phyloP scores from a whole-genome alignment of 1,284 basidiomycete species.

The Microbotryomycetes sp. region DNA sequence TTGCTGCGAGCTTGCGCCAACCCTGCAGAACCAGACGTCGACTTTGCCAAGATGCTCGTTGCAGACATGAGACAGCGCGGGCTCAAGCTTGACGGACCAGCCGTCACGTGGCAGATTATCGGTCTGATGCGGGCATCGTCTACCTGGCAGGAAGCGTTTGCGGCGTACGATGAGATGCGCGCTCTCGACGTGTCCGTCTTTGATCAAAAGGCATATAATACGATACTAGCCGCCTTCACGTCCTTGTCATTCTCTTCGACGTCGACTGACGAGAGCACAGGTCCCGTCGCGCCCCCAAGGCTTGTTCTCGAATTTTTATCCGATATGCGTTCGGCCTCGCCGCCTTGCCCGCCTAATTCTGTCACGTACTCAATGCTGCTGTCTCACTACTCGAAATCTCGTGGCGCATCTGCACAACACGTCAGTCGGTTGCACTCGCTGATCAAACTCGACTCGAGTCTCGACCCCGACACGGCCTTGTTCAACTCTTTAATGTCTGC shows the following conservation, averaged over 20 bases:
- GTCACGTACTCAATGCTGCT: conserved; percentile 68
- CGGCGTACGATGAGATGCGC: conserved; percentile 25
- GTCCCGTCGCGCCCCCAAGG: conserved; percentile 50
- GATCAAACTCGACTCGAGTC: conserved; percentile 64
- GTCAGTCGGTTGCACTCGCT: conserved; percentile 68
- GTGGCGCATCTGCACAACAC: conserved; percentile 8
- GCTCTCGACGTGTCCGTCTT: conserved; percentile 22
- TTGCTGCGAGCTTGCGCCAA: conserved; percentile 23
- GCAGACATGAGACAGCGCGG: conserved; percentile 21
- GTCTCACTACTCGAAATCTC: conserved; percentile 42
- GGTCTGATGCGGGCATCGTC: conserved; percentile 21
- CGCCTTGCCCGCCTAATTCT: conserved; percentile 48
- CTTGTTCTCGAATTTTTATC: conserved; percentile 69
- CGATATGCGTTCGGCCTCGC: conserved; percentile 68
- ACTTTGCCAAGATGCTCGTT: conserved; percentile 15
- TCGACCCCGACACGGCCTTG: conserved; percentile 66
- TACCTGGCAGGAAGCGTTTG: conserved; percentile 26
- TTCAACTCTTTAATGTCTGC: conserved; percentile 86
- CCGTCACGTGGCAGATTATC: conserved; percentile 9
- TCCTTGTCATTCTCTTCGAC: conserved; percentile 16
- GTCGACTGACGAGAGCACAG: conserved; percentile 45
- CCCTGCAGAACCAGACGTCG: conserved; percentile 13
- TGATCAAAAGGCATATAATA: conserved; percentile 21
- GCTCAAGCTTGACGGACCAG: conserved; percentile 12
- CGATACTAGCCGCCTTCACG: conserved; percentile 29